A percentile compares a stretch with the other conserved stretches of the same genome.
These are phyloP conservation scores for Lumnitzera racemosa DNA, from an alignment of 345 rosid species.

Conservation along the genomic window DNA sequence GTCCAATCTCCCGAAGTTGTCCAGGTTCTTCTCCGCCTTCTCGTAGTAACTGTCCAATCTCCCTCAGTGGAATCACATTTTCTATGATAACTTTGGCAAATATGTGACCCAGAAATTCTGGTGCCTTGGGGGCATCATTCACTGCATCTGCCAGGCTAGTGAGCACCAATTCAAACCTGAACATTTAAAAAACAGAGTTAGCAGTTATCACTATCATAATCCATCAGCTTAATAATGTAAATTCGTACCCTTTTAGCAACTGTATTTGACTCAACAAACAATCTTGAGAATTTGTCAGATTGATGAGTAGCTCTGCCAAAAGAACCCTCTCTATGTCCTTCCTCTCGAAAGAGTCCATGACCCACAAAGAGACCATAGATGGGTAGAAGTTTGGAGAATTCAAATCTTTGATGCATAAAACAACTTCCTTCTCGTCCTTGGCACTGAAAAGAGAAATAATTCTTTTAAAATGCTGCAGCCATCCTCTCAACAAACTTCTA, in stretches of 20 bases:
- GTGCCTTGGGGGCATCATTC: conserved; percentile 88
- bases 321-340: conserved; percentile 82
- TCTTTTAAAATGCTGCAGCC: neutral
- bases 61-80: conserved; percentile 38
- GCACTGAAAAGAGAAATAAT: conserved; percentile 43
- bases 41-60: conserved; percentile 45
- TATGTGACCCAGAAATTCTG: conserved; percentile 68
- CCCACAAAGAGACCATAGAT: conserved; percentile 85
- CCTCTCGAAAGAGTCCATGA: conserved; percentile 90
- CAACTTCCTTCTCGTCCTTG: conserved; percentile 83
- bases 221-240: neutral
- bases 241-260: conserved; percentile 64
- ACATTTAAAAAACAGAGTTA: neutral
- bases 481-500: neutral
- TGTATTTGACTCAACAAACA: conserved; percentile 34
- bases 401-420: conserved; percentile 74
- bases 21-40: conserved; percentile 79
- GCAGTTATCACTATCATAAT: neutral
- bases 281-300: conserved; percentile 47
- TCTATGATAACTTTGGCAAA: conserved; percentile 51
- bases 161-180: conserved; percentile 72
- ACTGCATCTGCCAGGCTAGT: conserved; percentile 75
- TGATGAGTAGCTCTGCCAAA: conserved; percentile 71
- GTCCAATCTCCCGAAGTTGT: conserved; percentile 46
- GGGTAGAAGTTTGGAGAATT: conserved; percentile 76